Evolutionary conservation across 1,284 basidiomycete species (phyloP).

Genomic region (Malassezia japonica): DNA sequence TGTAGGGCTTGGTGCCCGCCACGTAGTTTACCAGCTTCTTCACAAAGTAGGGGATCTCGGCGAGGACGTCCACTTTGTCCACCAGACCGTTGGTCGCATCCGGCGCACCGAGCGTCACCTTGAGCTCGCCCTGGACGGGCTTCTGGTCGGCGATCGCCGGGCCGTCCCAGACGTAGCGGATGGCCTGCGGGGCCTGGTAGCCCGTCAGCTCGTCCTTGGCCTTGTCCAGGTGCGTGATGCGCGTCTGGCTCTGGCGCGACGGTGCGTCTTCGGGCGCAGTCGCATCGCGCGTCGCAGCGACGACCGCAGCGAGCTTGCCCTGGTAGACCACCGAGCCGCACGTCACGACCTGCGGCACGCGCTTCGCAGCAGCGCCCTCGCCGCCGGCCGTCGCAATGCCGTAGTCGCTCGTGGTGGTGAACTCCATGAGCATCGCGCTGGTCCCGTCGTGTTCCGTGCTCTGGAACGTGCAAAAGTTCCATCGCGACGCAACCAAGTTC

Average conservation of each 20-base stretch:
- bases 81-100: conserved; percentile 61
- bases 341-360: conserved; percentile 55
- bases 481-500: conserved; percentile 79
- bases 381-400: conserved; percentile 12
- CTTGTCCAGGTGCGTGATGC: conserved; percentile 60
- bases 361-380: not conserved
- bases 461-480: conserved; percentile 92
- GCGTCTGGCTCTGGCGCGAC: conserved; percentile 60
- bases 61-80: conserved; percentile 92
- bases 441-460: conserved; percentile 57
- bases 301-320: conserved; percentile 65
- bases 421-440: conserved; percentile 79
- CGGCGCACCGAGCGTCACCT: conserved; percentile 28
- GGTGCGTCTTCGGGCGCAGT: conserved; percentile 19
- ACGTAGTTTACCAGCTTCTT: conserved; percentile 82
- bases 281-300: conserved; percentile 49
- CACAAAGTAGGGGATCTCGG: conserved; percentile 84
- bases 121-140: conserved; percentile 15
- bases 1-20: conserved; percentile 80
- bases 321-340: conserved; percentile 72
- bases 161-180: conserved; percentile 71
- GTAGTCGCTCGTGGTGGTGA: conserved; percentile 59
- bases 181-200: conserved; percentile 64
- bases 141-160: conserved; percentile 52
- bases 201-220: conserved; percentile 63